These are phyloP conservation scores for Pythium periplocum DNA, from an alignment of 352 stramenopile genomes.

Conservation along the genomic window DNA sequence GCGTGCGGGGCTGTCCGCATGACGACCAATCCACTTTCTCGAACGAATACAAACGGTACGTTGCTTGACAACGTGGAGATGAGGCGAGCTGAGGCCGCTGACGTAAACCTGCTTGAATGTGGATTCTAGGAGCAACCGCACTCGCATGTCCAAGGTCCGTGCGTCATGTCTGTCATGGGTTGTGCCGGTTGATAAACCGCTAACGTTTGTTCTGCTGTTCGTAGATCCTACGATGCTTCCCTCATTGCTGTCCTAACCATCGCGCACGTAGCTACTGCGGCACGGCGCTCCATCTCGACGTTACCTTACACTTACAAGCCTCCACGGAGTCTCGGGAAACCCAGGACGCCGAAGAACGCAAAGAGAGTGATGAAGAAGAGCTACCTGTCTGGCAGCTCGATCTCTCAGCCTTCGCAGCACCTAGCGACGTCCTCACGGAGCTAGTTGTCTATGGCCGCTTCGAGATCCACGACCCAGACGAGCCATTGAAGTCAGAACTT, in stretches of 20 bases:
- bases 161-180: background rate
- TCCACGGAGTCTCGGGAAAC: background rate
- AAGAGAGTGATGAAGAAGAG: background rate
- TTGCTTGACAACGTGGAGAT: background rate
- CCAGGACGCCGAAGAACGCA: background rate
- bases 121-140: slow-evolving; percentile 29
- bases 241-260: slow-evolving; percentile 48
- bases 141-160: slow-evolving; percentile 37
- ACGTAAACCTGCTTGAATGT: slow-evolving; percentile 4
- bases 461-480: slow-evolving; percentile 23
- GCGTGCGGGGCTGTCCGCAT: slow-evolving; percentile 24
- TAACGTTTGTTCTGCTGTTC: background rate
- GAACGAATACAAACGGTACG: slow-evolving; percentile 20
- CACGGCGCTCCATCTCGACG: slow-evolving; percentile 27
- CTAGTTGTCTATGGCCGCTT: slow-evolving; percentile 32
- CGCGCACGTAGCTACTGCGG: slow-evolving; percentile 47
- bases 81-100: background rate
- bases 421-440: slow-evolving; percentile 1
- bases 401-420: slow-evolving; percentile 5
- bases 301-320: slow-evolving; percentile 3
- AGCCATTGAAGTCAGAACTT: slow-evolving; percentile 9
- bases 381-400: background rate
- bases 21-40: slow-evolving; percentile 15
- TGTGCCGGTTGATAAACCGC: background rate
- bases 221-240: slow-evolving; percentile 55